Percentiles rank a stretch among this genome's conserved stretches.
phyloP scores from a whole-genome alignment of 768 basidiomycete species.

The Rhodotorula taiwanensis region DNA sequence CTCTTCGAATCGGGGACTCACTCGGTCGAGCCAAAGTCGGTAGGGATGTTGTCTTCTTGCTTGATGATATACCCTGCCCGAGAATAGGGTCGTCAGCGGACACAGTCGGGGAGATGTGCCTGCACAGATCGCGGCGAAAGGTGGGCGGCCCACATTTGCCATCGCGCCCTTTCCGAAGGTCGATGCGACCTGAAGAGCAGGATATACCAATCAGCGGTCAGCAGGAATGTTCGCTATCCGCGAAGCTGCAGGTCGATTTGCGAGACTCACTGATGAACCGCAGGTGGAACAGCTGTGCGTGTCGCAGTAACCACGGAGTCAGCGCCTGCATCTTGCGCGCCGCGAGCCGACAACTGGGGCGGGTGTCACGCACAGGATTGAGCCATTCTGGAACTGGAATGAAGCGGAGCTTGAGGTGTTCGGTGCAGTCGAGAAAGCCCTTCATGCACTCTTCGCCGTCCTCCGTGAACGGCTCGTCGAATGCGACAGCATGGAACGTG shows the following conservation, averaged over 20 bases:
- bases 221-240: neutral
- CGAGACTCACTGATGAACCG: conserved; percentile 16
- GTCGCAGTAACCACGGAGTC: too few species aligned
- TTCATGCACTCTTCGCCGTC: conserved; percentile 17
- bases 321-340: neutral
- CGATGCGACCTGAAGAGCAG: conserved; percentile 8
- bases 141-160: conserved; percentile 10
- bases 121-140: too few species aligned
- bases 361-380: conserved; percentile 7
- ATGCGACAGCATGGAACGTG: conserved; percentile 15
- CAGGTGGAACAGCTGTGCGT: conserved; percentile 13
- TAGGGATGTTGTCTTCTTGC: conserved; percentile 30
- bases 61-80: conserved; percentile 13
- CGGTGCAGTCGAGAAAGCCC: conserved; percentile 13
- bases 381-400: conserved; percentile 6
- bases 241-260: neutral
- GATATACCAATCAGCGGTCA: neutral
- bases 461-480: conserved; percentile 4
- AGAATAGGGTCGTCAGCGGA: neutral
- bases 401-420: conserved; percentile 26
- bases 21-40: conserved; percentile 26
- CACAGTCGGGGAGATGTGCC: too few species aligned
- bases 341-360: neutral
- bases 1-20: neutral
- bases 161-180: conserved; percentile 13